phyloP scores from a whole-genome alignment of 2,329 filamentous ascomycete genomes.

The Pseudogymnoascus sp. region DNA sequence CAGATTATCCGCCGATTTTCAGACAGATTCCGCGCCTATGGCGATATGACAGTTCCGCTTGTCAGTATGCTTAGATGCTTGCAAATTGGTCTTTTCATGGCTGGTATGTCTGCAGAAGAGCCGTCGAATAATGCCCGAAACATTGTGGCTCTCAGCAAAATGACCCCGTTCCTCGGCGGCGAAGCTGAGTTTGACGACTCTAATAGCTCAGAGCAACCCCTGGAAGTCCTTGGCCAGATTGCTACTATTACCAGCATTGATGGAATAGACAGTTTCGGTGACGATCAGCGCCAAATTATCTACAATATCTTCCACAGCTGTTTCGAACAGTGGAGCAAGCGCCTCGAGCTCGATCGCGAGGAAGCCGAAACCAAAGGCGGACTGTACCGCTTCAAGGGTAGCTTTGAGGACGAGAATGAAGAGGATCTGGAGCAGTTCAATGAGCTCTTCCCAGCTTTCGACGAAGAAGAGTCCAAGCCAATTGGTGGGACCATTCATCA shows the following conservation, averaged over 20 bases:
- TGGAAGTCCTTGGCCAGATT: constrained; percentile 45
- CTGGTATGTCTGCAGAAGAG: constrained; percentile 21
- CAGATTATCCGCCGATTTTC: constrained; percentile 64
- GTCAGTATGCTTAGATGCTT: constrained; percentile 73
- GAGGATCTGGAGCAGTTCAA: constrained; percentile 66
- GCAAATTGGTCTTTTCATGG: constrained; percentile 63
- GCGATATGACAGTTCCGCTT: constrained; percentile 72
- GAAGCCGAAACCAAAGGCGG: constrained; percentile 65
- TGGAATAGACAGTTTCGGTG: constrained; percentile 34
- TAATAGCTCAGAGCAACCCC: constrained; percentile 14
- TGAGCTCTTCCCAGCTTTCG: constrained; percentile 73
- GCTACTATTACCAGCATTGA: constrained; percentile 40
- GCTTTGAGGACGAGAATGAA: constrained; percentile 66
- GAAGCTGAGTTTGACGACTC: constrained; percentile 4
- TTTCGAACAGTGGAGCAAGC: constrained; percentile 72
- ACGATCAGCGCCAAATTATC: constrained; percentile 42
- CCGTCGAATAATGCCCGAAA: constrained; percentile 11
- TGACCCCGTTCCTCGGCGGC: constrained; percentile 50
- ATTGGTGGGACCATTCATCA: constrained; percentile 12
- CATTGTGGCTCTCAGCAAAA: constrained; percentile 30
- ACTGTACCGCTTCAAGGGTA: constrained; percentile 76
- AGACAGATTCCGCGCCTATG: constrained; percentile 66
- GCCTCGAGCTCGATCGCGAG: constrained; percentile 67
- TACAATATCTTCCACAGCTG: constrained; percentile 62
- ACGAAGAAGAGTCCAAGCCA: constrained; percentile 33